Evolutionary conservation across 768 basidiomycete species (phyloP), one percentile per base, ranked within the genome.

Genomic region (Tubosaeta sp.): DNA sequence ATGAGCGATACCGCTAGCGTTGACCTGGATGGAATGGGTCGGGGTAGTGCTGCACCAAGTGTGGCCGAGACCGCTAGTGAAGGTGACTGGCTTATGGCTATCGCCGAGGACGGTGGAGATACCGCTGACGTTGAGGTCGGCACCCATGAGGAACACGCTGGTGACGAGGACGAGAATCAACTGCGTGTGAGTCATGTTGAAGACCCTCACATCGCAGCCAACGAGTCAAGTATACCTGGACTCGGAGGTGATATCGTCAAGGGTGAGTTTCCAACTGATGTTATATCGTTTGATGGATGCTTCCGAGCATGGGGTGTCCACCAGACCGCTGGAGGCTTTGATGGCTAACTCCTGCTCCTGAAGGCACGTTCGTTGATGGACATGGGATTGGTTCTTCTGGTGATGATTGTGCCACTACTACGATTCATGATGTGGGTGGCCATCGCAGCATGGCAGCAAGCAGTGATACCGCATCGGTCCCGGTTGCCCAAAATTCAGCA

Each of bases 11-110:
- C 75, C 52, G 76, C 76, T 22, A 81, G 79, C 66, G 75, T 79
- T 48, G 73, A 80, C 50, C 73, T 76, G 51, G 81, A 80, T 72
- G 78, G 74, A 52, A 75, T 79, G 45, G 82, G 81, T 41, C 68
- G 77, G 41, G 70, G 66, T 47, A 90, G 86, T 60, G 80, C 77
- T 49, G 80, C 87, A 44, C 86, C 87, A 58, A 84, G 86, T 44
- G 76, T 77, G n/a, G 74, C 73, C 42, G 77, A 78, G 62, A 75
- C 80, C 30, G 68, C 70, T 30, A 88, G 86, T 68, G 89, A 91
- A 67, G 84, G 76, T 47, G 89, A 91, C 69, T 91, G 89, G 89
- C 75, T 90, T 38, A 90, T 91, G 89, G 89, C 87, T 46, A 91
- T 90, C 59, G 83, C 78, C 50, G 85, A 84, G 65, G 84, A 80